Percentiles rank a stretch among this genome's conserved stretches.
These are phyloP conservation scores for Stenocarpella maydis DNA, from an alignment of 2,329 filamentous ascomycete genomes.

Conservation along the genomic window DNA sequence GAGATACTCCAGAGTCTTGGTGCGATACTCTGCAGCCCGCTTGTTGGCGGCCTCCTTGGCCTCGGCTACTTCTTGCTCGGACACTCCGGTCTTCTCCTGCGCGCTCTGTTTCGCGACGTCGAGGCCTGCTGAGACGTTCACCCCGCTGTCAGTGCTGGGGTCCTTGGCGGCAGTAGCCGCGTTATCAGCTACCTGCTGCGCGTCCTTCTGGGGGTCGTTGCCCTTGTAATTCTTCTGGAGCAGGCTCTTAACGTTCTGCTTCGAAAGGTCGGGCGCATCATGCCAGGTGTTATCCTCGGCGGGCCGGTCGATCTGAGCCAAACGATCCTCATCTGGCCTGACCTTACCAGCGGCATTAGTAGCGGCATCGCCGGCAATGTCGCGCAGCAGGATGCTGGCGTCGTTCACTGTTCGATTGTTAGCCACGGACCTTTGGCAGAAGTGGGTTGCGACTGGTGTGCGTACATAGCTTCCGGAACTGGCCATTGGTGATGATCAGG, in stretches of 20 bases:
- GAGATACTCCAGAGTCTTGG: slow-evolving; percentile 74
- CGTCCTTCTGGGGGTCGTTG: slow-evolving; percentile 63
- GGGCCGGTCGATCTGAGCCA: slow-evolving; percentile 80
- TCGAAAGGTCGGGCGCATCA: slow-evolving; percentile 80
- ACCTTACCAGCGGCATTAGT: slow-evolving; percentile 78
- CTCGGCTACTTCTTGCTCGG: slow-evolving; percentile 69
- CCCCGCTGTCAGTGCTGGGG: slow-evolving; percentile 53
- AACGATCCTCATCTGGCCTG: slow-evolving; percentile 79
- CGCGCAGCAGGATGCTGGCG: slow-evolving; percentile 80
- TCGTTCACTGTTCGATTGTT: slow-evolving; percentile 68
- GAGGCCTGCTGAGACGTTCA: slow-evolving; percentile 60
- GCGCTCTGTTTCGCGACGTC: slow-evolving; percentile 53
- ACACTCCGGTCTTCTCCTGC: slow-evolving; percentile 66
- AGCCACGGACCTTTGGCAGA: slow-evolving; percentile 7
- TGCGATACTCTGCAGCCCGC: slow-evolving; percentile 50
- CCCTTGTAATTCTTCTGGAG: slow-evolving; percentile 68
- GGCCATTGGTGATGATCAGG: slow-evolving; percentile 91
- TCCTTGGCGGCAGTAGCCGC: slow-evolving; percentile 63
- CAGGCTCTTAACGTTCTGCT: slow-evolving; percentile 73
- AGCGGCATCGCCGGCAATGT: slow-evolving; percentile 92
- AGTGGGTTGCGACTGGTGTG: slow-evolving; percentile 38
- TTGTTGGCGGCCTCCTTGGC: slow-evolving; percentile 55
- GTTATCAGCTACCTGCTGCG: slow-evolving; percentile 65
- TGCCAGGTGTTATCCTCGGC: slow-evolving; percentile 95
- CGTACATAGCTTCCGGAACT: slow-evolving; percentile 89